These are phyloP conservation scores for Elongisporangium prolatum DNA, from an alignment of 352 stramenopile genomes.

Conservation along the genomic window DNA sequence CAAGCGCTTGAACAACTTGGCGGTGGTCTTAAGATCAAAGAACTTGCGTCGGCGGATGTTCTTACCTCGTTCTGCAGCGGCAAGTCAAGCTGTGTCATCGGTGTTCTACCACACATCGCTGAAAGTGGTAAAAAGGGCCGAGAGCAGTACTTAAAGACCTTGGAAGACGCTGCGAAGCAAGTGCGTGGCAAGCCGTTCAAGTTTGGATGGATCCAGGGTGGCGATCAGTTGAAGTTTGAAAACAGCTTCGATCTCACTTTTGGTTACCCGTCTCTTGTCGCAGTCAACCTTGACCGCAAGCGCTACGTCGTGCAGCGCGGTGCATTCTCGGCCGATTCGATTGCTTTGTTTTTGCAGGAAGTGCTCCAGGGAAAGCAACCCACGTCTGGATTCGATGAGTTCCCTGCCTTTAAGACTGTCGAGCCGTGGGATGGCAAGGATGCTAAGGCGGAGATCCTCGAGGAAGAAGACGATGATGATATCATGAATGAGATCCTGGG, in stretches of 20 bases:
- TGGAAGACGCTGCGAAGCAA: constrained; percentile 80
- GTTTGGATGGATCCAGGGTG: constrained; percentile 90
- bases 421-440: constrained; percentile 82
- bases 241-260: constrained; percentile 87
- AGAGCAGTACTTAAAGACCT: constrained; percentile 77
- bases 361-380: constrained; percentile 66
- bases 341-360: constrained; percentile 66
- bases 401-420: constrained; percentile 61
- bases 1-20: constrained; percentile 66
- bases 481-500: constrained; percentile 86
- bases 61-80: constrained; percentile 82
- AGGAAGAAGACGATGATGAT: constrained; percentile 81
- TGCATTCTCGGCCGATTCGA: constrained; percentile 60
- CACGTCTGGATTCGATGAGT: constrained; percentile 54
- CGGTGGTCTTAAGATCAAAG: constrained; percentile 71
- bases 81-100: constrained; percentile 89
- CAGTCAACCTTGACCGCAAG: constrained; percentile 84
- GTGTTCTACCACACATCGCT: constrained; percentile 86
- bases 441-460: constrained; percentile 59
- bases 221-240: constrained; percentile 83
- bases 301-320: constrained; percentile 79
- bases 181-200: constrained; percentile 88
- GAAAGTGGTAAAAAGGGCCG: constrained; percentile 83
- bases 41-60: constrained; percentile 58
- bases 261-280: constrained; percentile 87